Evolutionary conservation across 2,329 filamentous ascomycete species (phyloP), one percentile per base, ranked within the genome.

Genomic region (Microascus cirrosus): DNA sequence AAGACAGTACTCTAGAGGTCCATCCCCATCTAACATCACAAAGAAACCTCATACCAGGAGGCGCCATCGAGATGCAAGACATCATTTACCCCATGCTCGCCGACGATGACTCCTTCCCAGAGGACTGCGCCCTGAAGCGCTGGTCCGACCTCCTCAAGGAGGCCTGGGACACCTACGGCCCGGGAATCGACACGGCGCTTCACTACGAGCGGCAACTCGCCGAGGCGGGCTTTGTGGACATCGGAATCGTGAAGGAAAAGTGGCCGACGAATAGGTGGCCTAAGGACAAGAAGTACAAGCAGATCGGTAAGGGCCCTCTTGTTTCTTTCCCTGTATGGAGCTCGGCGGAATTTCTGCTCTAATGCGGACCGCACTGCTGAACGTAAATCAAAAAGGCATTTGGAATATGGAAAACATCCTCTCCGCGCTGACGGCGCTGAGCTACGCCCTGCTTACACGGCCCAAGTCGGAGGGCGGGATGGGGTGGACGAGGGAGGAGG

Each of bases 211-310:
- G 68, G 52, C 72, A 74, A 58, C 71, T 83, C 63, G 67, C 69
- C 2, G 75, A 77, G 13, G 78, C 75, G 0, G 82, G 82, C 0
- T 84, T 84, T 60, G 68, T 72, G 53, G 73, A 82, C 57, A 74
- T 84, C 0, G 67, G 67, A 0, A 74, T 81, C 62, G 67, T 72
- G 2, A 62, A 76, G 7, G 77, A 72, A 63, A 77, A 75, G 64
- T 75, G 79, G 68, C 79, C 80, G 0, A 71, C 71, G 32, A 79
- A 77, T 62, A 65, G 70, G 13, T 83, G 80, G 79, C 75, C 79
- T 0, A 76, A 73, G 52, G 75, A 80, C 48, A 69, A 71, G 10
- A 73, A 74, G 32, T 71, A 77, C 54, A 83, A 82, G 64, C 74
- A 81, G 55, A 64, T 81, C 1, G 80, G 79, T 70, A 62, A 24